Conservation (phyloP, 257 asterid species). For the Fraxinus anomala region DNA sequence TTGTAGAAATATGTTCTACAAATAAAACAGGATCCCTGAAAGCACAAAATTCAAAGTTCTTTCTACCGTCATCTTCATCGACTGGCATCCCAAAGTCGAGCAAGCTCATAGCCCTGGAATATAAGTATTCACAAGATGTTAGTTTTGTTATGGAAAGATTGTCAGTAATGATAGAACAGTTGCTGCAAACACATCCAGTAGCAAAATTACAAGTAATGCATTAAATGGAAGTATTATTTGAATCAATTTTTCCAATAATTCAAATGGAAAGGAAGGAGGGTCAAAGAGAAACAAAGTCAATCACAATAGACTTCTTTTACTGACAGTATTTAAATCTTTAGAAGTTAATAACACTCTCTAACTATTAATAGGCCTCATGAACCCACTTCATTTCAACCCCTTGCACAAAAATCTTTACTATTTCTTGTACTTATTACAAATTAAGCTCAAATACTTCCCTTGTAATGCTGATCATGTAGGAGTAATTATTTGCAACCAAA, state of each 20-base stretch:
- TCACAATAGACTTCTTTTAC: neutral
- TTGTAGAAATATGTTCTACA: conserved; percentile 88
- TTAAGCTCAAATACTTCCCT: neutral
- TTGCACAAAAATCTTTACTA: neutral
- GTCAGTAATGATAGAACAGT: conserved; percentile 4
- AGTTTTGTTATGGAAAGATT: conserved; percentile 6
- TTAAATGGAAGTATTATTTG: neutral
- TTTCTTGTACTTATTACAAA: neutral
- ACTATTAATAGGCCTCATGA: neutral
- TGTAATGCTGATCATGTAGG: no score
- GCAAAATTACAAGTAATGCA: neutral
- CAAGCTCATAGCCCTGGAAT: conserved; percentile 72
- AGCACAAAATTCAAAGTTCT: conserved; percentile 63
- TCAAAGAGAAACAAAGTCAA: neutral
- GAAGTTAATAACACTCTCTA: neutral
- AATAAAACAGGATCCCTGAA: conserved; percentile 82
- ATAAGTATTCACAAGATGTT: conserved; percentile 9
- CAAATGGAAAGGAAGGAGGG: neutral
- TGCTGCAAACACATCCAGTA: neutral
- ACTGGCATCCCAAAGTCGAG: conserved; percentile 80
- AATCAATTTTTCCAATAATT: neutral
- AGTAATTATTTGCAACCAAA: neutral
- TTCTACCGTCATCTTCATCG: conserved; percentile 54
- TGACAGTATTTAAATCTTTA: neutral
- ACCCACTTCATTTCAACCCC: neutral